Conservation (phyloP, 148 eudicot genomes). For the Cornus kousa region DNA sequence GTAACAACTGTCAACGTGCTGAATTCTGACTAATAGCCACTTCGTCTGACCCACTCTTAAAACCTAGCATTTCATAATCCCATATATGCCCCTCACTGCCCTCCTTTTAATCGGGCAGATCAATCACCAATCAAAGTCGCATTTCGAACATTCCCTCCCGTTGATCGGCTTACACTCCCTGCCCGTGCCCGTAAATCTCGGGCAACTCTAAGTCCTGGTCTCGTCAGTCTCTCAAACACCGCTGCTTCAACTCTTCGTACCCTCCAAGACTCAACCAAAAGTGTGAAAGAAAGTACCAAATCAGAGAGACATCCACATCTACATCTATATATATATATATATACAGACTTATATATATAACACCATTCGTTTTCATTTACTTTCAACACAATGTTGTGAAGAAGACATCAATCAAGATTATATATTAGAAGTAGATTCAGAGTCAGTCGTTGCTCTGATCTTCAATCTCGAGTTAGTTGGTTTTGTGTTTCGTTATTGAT, state of each 20-base stretch:
- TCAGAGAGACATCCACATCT: neutral
- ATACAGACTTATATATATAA: neutral
- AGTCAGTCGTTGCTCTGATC: conserved; percentile 1
- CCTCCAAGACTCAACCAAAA: neutral
- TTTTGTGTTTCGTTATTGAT: neutral
- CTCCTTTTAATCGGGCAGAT: conserved; percentile 8
- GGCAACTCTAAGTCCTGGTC: conserved; percentile 8
- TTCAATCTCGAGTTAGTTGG: neutral
- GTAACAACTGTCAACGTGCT: neutral
- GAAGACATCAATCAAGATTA: neutral
- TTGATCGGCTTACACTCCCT: neutral
- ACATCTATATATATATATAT: neutral
- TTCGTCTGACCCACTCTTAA: neutral
- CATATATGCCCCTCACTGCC: conserved; percentile 8
- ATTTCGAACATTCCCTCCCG: neutral
- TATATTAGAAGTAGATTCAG: neutral
- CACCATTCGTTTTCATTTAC: too few species aligned
- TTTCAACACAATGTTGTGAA: neutral
- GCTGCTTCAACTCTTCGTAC: neutral
- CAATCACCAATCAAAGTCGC: neutral
- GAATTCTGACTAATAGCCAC: neutral
- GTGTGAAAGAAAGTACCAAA: neutral
- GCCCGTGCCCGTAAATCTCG: conserved; percentile 30
- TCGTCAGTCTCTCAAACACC: neutral
- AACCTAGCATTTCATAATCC: neutral